Evolutionary conservation across 768 basidiomycete genomes (phyloP), one percentile per base, ranked within the genome.

Genomic region (Pisolithus microcarpus): DNA sequence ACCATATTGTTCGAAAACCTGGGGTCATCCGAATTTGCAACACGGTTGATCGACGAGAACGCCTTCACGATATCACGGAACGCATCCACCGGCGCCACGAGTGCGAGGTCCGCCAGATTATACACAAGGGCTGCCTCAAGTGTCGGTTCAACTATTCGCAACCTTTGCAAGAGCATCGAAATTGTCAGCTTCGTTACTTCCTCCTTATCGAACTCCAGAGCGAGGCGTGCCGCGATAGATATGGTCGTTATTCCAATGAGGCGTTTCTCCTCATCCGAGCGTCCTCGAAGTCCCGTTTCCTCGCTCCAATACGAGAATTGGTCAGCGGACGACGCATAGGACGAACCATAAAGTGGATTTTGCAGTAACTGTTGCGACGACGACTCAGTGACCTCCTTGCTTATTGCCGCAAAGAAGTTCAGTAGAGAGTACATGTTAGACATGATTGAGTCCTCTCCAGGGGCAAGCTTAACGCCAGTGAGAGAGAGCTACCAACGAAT

Each of bases 341-440:
- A 54, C n/a, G 58, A 51, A 7, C 67, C 63, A 51, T 73, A 70
- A 2, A 76, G 65, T 3, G 74, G 70, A 50, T 73, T 69, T 38
- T 69, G 70, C 47, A 71, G 62, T 51, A 74, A 51, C 46, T 77
- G 72, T 8, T 75, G 65, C 37, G 69, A 73, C 3, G 77, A 71
- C 45, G 61, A 69, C 46, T 86, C 85, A 34, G 76, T 76, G 31
- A 81, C 77, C 43, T 88, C 87, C 61, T 87, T 88, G 72, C 83
- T 85, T 2, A 90, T 84, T 4, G 87, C 82, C 1, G 89, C 82
- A 52, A 97, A 85, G 65, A 89, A 87, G 64, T 98, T 97, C 53
- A 98, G 76, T 11, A 98, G 78, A 5, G 95, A 96, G 66, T 98
- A 97, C 83, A 97, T 87, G 58, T 93, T 91, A 4, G 94, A 97